Evolutionary conservation across 495 filamentous ascomycete species (phyloP).

Genomic region (Penicillium antarcticum): DNA sequence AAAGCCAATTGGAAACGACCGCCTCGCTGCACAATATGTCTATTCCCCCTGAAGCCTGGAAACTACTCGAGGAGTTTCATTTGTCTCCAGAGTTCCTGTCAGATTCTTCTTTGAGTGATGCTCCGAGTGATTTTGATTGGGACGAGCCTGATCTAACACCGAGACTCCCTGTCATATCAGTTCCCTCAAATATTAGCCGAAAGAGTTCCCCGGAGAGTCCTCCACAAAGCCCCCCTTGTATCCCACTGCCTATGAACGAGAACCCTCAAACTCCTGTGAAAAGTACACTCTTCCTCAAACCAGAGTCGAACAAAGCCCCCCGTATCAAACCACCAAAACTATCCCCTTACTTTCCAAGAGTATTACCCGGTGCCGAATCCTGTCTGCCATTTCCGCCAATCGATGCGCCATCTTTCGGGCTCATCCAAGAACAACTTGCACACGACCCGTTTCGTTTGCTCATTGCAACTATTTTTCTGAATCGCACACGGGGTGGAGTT

Average conservation of each 20-base stretch:
- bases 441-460: slow-evolving; percentile 68
- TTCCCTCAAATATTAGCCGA: too few relatives aligned
- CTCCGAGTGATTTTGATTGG: slow-evolving; percentile 23
- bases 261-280: slow-evolving; percentile 8
- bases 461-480: slow-evolving; percentile 77
- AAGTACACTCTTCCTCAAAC: not conserved
- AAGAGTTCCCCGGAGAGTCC: too few relatives aligned
- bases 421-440: slow-evolving; percentile 79
- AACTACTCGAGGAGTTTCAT: slow-evolving; percentile 10
- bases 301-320: slow-evolving; percentile 10
- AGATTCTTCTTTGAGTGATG: slow-evolving; percentile 34
- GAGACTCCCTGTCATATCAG: not conserved
- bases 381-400: slow-evolving; percentile 71
- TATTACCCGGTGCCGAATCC: slow-evolving; percentile 50
- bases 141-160: slow-evolving; percentile 2
- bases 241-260: not conserved
- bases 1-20: not conserved
- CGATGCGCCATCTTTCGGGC: slow-evolving; percentile 59
- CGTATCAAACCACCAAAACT: slow-evolving; percentile 28
- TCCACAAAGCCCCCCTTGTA: not conserved
- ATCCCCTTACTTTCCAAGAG: slow-evolving; percentile 46
- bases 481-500: slow-evolving; percentile 69
- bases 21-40: not conserved
- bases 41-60: slow-evolving; percentile 12
- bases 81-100: slow-evolving; percentile 23